These are phyloP conservation scores for Amyloporia xantha DNA, from an alignment of 768 basidiomycete species.

Conservation along the genomic window DNA sequence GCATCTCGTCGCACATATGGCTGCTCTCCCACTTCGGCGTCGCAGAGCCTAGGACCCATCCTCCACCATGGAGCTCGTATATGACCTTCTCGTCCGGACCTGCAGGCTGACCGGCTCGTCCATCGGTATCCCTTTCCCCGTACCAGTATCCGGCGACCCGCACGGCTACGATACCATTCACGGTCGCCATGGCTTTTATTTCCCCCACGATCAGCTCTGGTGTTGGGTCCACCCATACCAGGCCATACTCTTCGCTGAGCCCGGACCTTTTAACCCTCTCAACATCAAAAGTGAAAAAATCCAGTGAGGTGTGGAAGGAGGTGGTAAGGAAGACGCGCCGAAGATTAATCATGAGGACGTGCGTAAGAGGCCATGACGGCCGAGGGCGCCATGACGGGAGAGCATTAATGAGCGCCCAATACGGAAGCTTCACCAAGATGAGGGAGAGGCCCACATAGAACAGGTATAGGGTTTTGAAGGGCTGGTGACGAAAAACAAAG, in stretches of 20 bases:
- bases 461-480: not conserved
- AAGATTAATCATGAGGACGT: not conserved
- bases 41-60: too few relatives aligned
- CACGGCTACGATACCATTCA: conserved; percentile 22
- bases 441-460: not conserved
- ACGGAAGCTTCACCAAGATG: not conserved
- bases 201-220: conserved; percentile 29
- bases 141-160: conserved; percentile 33
- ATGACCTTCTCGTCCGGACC: conserved; percentile 28
- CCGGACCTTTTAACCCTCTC: not conserved
- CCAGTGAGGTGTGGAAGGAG: not conserved
- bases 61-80: conserved; percentile 24
- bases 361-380: conserved; percentile 3
- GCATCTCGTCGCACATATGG: not conserved
- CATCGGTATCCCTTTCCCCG: conserved; percentile 13
- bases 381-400: conserved; percentile 6
- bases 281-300: not conserved
- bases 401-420: conserved; percentile 2
- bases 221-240: conserved; percentile 29
- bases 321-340: not conserved
- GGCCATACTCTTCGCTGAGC: not conserved
- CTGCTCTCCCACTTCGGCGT: not conserved
- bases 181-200: conserved; percentile 23
- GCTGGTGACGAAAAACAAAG: conserved; percentile 1
- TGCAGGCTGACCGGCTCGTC: conserved; percentile 18